Evolutionary conservation across 2,329 filamentous ascomycete genomes (phyloP).

Genomic region (Aspergillus nomiae): DNA sequence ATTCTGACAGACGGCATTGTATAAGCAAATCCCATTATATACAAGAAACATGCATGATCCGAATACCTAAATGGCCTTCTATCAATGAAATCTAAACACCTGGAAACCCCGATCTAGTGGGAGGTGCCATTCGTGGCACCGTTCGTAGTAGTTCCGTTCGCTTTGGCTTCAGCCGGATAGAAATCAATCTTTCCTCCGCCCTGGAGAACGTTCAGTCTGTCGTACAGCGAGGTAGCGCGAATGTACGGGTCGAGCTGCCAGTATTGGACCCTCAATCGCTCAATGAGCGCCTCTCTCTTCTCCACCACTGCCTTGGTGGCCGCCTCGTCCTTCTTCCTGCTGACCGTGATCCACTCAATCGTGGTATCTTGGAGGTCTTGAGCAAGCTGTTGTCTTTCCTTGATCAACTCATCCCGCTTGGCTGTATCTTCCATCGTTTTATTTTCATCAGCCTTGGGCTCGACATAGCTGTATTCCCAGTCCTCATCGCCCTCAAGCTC

Average conservation of each 20-base stretch:
- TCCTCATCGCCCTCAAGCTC: conserved; percentile 85
- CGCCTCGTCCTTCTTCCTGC: conserved; percentile 46
- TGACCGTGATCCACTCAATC: conserved; percentile 69
- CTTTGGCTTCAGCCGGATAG: conserved; percentile 54
- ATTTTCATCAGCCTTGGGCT: conserved; percentile 77
- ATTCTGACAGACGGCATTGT: not conserved
- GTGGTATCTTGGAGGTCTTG: conserved; percentile 75
- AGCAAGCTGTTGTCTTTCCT: conserved; percentile 66
- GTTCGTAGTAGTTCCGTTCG: conserved; percentile 7
- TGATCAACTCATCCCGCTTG: conserved; percentile 65
- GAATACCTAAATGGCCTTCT: conserved; percentile 1
- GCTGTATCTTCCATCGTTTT: conserved; percentile 67
- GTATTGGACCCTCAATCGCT: conserved; percentile 71
- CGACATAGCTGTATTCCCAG: conserved; percentile 80
- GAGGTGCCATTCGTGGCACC: not conserved
- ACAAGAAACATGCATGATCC: conserved; percentile 3
- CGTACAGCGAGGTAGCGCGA: conserved; percentile 79
- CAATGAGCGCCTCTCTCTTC: conserved; percentile 64
- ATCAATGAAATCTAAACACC: not conserved
- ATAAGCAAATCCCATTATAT: conserved; percentile 2
- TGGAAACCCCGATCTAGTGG: not conserved
- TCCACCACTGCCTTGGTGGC: conserved; percentile 54
- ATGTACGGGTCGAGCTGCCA: conserved; percentile 89
- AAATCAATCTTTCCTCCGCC: conserved; percentile 70
- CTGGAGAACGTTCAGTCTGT: conserved; percentile 73